Evolutionary conservation across 257 asterid genomes (phyloP).

Genomic region (Coffea canephora): DNA sequence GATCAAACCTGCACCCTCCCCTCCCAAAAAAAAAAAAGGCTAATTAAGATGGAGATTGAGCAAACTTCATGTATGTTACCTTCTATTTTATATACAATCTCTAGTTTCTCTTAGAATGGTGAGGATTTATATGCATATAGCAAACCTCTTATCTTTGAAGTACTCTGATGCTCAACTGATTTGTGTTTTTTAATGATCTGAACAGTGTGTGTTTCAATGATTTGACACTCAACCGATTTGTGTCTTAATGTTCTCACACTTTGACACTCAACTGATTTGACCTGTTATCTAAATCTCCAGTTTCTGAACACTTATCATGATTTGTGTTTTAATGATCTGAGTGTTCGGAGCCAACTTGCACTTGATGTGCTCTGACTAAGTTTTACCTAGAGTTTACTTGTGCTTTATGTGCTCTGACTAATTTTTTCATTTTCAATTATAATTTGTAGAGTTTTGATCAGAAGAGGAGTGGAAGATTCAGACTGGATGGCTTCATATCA

Average conservation of each 20-base stretch:
- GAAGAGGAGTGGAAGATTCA: constrained; percentile 64
- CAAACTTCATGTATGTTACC: too few relatives aligned
- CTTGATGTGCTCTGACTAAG: neutral
- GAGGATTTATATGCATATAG: neutral
- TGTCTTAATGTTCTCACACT: too few relatives aligned
- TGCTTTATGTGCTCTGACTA: neutral
- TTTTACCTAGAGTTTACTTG: neutral
- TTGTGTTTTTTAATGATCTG: too few relatives aligned
- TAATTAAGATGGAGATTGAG: neutral
- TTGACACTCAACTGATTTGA: too few relatives aligned
- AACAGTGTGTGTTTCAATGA: too few relatives aligned
- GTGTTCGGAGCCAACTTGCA: neutral
- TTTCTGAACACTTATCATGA: neutral
- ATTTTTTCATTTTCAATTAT: constrained; percentile 11
- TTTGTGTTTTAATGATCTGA: neutral
- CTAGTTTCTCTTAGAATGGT: too few relatives aligned
- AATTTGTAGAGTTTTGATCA: constrained; percentile 70
- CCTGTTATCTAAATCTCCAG: neutral
- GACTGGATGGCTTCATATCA: constrained; percentile 69
- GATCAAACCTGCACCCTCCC: too few relatives aligned
- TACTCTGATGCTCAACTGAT: too few relatives aligned
- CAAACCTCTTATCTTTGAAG: neutral
- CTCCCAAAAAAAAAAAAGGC: neutral
- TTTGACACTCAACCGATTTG: too few relatives aligned
- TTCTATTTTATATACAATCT: neutral